Percentiles rank a stretch among this genome's conserved stretches.
These are phyloP conservation scores for Candida tammaniensis DNA, from an alignment of 805 yeast genomes.

Conservation along the genomic window DNA sequence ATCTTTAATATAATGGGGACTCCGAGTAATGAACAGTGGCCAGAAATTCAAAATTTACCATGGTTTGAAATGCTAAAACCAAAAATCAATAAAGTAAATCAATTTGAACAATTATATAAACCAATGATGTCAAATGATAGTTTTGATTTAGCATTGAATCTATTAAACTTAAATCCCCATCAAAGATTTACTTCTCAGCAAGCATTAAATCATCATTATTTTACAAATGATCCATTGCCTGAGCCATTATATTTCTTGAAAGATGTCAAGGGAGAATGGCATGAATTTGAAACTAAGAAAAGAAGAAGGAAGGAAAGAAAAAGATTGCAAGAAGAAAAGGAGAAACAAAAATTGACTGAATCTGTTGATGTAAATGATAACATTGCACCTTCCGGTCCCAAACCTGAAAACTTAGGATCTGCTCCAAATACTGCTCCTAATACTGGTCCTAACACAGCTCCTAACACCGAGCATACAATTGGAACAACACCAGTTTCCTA, in stretches of 20 bases:
- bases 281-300: conserved; percentile 91
- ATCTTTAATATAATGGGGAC: conserved; percentile 87
- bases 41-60: conserved; percentile 72
- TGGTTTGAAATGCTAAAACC: conserved; percentile 91
- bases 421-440: not conserved
- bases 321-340: conserved; percentile 29
- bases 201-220: conserved; percentile 69
- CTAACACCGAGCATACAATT: not conserved
- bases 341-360: conserved; percentile 5
- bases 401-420: conserved; percentile 2
- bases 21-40: conserved; percentile 73
- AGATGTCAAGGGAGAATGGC: conserved; percentile 84
- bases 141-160: conserved; percentile 59
- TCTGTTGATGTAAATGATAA: conserved; percentile 4
- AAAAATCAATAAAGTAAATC: conserved; percentile 28
- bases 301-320: conserved; percentile 53
- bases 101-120: conserved; percentile 30
- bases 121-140: conserved; percentile 49
- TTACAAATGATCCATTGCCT: conserved; percentile 64
- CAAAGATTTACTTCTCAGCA: conserved; percentile 63
- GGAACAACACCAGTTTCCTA: too few relatives aligned
- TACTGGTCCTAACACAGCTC: not conserved
- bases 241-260: conserved; percentile 55
- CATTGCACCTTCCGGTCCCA: conserved; percentile 7
- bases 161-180: conserved; percentile 68